Conservation (phyloP, 2,329 filamentous ascomycete genomes). For the Trichoderma atroviride region DNA sequence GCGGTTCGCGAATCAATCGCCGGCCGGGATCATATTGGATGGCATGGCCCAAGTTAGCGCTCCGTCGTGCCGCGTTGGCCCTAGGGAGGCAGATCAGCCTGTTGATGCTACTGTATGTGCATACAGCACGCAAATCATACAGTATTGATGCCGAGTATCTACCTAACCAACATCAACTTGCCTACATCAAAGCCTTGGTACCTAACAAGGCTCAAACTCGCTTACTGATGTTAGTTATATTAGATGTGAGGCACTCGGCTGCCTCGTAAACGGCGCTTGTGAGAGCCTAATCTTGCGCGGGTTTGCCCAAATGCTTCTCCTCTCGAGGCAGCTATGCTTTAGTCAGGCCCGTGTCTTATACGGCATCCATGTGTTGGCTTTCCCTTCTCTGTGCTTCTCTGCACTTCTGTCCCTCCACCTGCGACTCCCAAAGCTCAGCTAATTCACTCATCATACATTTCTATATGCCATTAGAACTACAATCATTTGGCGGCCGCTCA, state of each 20-base stretch:
- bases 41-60: constrained; percentile 10
- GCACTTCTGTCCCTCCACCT: not conserved
- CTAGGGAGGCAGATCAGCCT: too few species aligned
- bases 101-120: too few species aligned
- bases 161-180: not conserved
- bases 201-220: not conserved
- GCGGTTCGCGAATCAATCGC: constrained; percentile 21
- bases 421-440: not conserved
- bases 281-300: not conserved
- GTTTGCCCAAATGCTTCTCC: not conserved
- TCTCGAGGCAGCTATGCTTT: not conserved
- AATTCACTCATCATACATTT: not conserved
- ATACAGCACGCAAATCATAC: not conserved
- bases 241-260: not conserved
- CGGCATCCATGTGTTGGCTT: not conserved
- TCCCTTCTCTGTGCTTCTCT: not conserved
- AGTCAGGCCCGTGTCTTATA: not conserved
- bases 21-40: constrained; percentile 8
- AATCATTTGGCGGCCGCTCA: not conserved
- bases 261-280: not conserved
- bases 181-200: not conserved
- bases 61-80: not conserved
- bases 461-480: not conserved
- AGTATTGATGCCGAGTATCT: not conserved
- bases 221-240: not conserved